Conservation (phyloP, 352 stramenopile genomes). For the Phytophthora citrophthora region DNA sequence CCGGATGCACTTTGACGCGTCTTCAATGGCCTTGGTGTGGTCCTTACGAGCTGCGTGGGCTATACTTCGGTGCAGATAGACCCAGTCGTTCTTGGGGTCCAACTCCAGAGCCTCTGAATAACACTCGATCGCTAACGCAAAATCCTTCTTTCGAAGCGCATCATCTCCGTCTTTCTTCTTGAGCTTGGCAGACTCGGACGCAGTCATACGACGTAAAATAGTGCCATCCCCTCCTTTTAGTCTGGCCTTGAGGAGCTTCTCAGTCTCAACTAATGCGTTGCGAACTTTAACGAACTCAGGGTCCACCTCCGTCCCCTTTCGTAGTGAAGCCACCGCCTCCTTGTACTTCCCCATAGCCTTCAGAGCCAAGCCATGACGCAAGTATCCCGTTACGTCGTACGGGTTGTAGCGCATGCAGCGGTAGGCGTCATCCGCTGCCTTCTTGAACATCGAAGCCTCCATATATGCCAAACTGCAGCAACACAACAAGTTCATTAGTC, state of each 20-base stretch:
- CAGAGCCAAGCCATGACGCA: constrained; percentile 91
- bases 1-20: constrained; percentile 61
- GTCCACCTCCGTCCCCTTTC: constrained; percentile 76
- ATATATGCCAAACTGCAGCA: constrained; percentile 68
- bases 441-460: constrained; percentile 67
- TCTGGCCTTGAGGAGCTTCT: constrained; percentile 31
- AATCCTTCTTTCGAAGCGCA: constrained; percentile 59
- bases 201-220: constrained; percentile 34
- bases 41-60: constrained; percentile 42
- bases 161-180: constrained; percentile 56
- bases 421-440: constrained; percentile 90
- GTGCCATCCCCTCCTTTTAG: constrained; percentile 22
- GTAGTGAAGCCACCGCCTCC: constrained; percentile 68
- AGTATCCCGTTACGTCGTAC: constrained; percentile 93
- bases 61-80: constrained; percentile 65
- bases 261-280: constrained; percentile 60
- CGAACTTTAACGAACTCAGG: constrained; percentile 73
- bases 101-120: constrained; percentile 60
- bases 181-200: constrained; percentile 30
- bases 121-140: constrained; percentile 45
- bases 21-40: constrained; percentile 52
- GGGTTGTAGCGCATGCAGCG: constrained; percentile 93
- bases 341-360: constrained; percentile 84
- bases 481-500: constrained; percentile 1
- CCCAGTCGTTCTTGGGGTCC: constrained; percentile 57